A percentile compares a stretch with the other conserved stretches of the same genome.
Evolutionary conservation across 129 eudicot species (phyloP).

Genomic region (Artemisia tridentata): DNA sequence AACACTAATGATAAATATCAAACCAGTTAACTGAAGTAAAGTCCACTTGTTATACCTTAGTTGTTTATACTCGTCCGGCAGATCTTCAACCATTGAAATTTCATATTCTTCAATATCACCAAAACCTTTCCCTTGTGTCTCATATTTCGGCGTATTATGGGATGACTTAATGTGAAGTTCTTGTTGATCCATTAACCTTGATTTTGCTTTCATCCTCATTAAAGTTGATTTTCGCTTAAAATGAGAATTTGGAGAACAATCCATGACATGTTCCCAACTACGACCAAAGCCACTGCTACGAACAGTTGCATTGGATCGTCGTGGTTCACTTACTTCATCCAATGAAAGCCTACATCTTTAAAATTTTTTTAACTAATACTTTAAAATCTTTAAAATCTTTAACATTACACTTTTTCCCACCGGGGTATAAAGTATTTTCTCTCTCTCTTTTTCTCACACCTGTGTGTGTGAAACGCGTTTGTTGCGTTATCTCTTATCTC

Average conservation of each 20-base stretch:
- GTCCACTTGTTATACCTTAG: conserved; percentile 53
- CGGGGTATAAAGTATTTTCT: too few species aligned
- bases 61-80: conserved; percentile 65
- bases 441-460: too few species aligned
- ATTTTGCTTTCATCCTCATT: conserved; percentile 52
- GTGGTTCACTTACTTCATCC: conserved; percentile 29
- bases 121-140: conserved; percentile 36
- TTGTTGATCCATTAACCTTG: conserved; percentile 61
- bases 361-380: too few species aligned
- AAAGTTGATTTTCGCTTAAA: conserved; percentile 43
- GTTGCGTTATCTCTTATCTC: too few species aligned
- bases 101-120: conserved; percentile 43
- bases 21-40: conserved; percentile 45
- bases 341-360: conserved; percentile 41
- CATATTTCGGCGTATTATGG: conserved; percentile 37
- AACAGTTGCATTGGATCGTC: conserved; percentile 35
- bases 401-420: too few species aligned
- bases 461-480: too few species aligned
- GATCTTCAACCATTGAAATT: conserved; percentile 47
- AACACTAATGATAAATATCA: conserved; percentile 38
- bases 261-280: conserved; percentile 37
- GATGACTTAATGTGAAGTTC: conserved; percentile 30
- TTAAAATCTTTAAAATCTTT: too few species aligned
- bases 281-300: conserved; percentile 10
- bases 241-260: conserved; percentile 46